Percentiles rank a stretch among this genome's conserved stretches.
Evolutionary conservation across 1,284 basidiomycete genomes (phyloP).

Genomic region (Chalciporus piperatoides): DNA sequence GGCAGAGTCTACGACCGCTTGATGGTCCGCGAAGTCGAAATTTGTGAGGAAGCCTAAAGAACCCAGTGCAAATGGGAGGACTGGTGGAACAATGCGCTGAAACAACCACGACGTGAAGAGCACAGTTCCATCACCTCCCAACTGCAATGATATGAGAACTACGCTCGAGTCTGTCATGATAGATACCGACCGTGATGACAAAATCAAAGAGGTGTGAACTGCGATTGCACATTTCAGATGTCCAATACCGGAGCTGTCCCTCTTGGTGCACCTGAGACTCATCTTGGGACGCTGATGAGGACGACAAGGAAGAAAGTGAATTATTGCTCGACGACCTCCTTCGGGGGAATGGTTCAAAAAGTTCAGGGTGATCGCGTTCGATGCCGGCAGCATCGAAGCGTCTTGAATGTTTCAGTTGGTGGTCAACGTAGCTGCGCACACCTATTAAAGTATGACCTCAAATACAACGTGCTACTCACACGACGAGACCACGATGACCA

Average conservation of each 20-base stretch:
- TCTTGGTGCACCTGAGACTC: constrained; percentile 49
- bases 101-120: constrained; percentile 99
- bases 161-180: constrained; percentile 4
- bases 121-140: constrained; percentile 98
- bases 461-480: constrained; percentile 47
- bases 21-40: constrained; percentile 91
- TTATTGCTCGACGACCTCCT: constrained; percentile 68
- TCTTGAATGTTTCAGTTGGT: constrained; percentile 86
- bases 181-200: constrained; percentile 81
- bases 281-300: constrained; percentile 40
- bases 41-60: constrained; percentile 98
- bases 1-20: constrained; percentile 83
- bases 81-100: constrained; percentile 96
- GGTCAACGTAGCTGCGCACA: constrained; percentile 81
- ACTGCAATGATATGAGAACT: constrained; percentile 42
- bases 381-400: constrained; percentile 95
- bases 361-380: constrained; percentile 79
- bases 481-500: constrained; percentile 69
- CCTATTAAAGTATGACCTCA: constrained; percentile 11
- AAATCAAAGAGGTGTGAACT: constrained; percentile 97
- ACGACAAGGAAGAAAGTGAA: constrained; percentile 51
- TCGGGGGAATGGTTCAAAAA: constrained; percentile 78
- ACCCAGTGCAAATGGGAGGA: constrained; percentile 96
- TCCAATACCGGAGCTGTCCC: constrained; percentile 97
- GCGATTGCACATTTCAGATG: constrained; percentile 90